Percentiles rank a stretch among this genome's conserved stretches.
These are phyloP conservation scores for Zanthoxylum bungeanum DNA, from an alignment of 345 rosid genomes.

Conservation along the genomic window DNA sequence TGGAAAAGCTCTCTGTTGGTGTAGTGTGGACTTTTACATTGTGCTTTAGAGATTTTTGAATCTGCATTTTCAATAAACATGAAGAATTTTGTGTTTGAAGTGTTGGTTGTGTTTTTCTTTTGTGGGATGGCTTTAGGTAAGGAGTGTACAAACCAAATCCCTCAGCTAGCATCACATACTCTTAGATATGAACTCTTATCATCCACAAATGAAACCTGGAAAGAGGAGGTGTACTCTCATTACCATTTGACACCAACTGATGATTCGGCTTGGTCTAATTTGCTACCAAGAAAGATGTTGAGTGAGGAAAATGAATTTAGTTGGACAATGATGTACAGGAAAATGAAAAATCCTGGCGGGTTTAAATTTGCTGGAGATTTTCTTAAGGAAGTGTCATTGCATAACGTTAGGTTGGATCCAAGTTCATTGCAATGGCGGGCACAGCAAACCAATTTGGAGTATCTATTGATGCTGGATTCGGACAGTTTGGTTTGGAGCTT, in stretches of 20 bases:
- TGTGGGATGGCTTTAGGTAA: slow-evolving; percentile 28
- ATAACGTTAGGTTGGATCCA: slow-evolving; percentile 39
- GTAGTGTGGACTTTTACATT: background rate
- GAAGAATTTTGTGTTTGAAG: slow-evolving; percentile 10
- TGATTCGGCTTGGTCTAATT: slow-evolving; percentile 37
- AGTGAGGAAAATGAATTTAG: slow-evolving; percentile 38
- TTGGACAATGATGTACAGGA: slow-evolving; percentile 21
- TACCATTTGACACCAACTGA: slow-evolving; percentile 46
- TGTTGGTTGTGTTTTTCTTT: slow-evolving; percentile 9
- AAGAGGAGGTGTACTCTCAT: slow-evolving; percentile 32
- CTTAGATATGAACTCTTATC: slow-evolving; percentile 30
- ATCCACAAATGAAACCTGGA: slow-evolving; percentile 38
- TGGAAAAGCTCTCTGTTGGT: background rate
- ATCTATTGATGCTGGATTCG: slow-evolving; percentile 43
- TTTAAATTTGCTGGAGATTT: slow-evolving; percentile 20
- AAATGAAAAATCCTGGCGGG: background rate
- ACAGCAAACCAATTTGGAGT: slow-evolving; percentile 52
- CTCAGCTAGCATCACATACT: slow-evolving; percentile 37
- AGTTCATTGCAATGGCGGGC: slow-evolving; percentile 42
- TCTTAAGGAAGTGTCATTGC: slow-evolving; percentile 42
- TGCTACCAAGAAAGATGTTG: slow-evolving; percentile 42
- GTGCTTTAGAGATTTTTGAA: background rate
- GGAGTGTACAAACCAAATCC: slow-evolving; percentile 45
- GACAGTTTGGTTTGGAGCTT: slow-evolving; percentile 54
- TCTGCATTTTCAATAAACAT: slow-evolving; percentile 12